Evolutionary conservation across 805 yeast species (phyloP), one percentile per base, ranked within the genome.

Genomic region (Candida dendrica): DNA sequence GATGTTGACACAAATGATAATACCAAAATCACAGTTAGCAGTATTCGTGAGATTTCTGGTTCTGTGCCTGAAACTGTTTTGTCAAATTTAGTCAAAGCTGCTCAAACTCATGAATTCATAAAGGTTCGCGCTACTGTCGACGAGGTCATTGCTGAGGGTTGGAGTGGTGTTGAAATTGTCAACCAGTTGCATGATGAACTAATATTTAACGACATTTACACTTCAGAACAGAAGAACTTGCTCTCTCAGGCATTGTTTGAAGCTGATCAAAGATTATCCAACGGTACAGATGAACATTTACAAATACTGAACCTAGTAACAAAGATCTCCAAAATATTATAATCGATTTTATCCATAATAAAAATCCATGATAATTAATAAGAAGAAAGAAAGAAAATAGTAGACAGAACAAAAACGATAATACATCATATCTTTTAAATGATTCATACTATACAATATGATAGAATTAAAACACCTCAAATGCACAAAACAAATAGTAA

Each of bases 221-320:
- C 67, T 5, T 66, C 81, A 1, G 49, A 53, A 1, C 77, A 78
- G 46, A 93, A 91, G 58, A 84, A 79, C 55, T 53, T 62, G 36
- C 74, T 88, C 10, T 74, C 96, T 0, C 63, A 69, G 55, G 62
- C 78, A 6, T 61, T 93, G 20, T 87, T 89, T 52, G 83, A 79
- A 35, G 72, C 87, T 0, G 98, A 91, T 59, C 74, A 77, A 39
- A 74, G 80, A 41, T 67, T 91, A 42, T 74, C 80, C 41, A 87
- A 80, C 55, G 98, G 98, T 14, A 77, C 95, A 4, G 95, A 89
- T 53, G 98, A 91, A 59, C 87, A 84, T 45, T 65, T 91, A 24
- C 95, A 86, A 52, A 55, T 93, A 18, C 69, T 91, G 49, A 84
- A 85, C 51, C 68, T 88, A 49, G 52, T 77, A 26, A 54, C 74